These are phyloP conservation scores for Kodamaea restingae DNA, from an alignment of 805 yeast species.

Conservation along the genomic window DNA sequence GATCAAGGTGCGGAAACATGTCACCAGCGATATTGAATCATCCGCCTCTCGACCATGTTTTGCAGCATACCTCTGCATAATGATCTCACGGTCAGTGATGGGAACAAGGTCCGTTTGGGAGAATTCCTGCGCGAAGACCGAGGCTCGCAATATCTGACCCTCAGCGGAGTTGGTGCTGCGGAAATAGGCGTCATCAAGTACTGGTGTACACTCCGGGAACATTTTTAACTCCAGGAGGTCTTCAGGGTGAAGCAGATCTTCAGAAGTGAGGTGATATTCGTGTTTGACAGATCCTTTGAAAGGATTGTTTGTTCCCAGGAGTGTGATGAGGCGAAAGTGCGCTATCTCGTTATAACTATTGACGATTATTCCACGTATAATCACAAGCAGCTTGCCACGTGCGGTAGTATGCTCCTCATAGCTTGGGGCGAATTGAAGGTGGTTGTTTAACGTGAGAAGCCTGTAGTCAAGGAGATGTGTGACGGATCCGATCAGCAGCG, in stretches of 20 bases:
- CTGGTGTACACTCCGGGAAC: conserved; percentile 3
- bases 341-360: conserved; percentile 12
- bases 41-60: neutral
- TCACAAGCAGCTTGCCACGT: conserved; percentile 16
- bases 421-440: conserved; percentile 30
- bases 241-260: conserved; percentile 22
- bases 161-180: conserved; percentile 23
- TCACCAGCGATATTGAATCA: conserved; percentile 16
- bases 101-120: conserved; percentile 42
- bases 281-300: conserved; percentile 23
- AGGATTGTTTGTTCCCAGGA: conserved; percentile 21
- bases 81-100: conserved; percentile 44
- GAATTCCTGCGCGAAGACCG: conserved; percentile 52
- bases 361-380: conserved; percentile 30
- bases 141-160: conserved; percentile 43
- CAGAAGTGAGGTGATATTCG: conserved; percentile 33
- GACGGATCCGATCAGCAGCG: conserved; percentile 16
- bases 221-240: conserved; percentile 21
- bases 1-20: conserved; percentile 57
- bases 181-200: conserved; percentile 35
- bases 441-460: conserved; percentile 34
- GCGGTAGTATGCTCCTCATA: conserved; percentile 20
- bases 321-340: conserved; percentile 30
- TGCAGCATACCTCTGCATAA: conserved; percentile 27
- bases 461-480: conserved; percentile 14